Percentiles rank a stretch among this genome's conserved stretches.
Evolutionary conservation across 768 basidiomycete species (phyloP).

Genomic region (Exidia glandulosa): DNA sequence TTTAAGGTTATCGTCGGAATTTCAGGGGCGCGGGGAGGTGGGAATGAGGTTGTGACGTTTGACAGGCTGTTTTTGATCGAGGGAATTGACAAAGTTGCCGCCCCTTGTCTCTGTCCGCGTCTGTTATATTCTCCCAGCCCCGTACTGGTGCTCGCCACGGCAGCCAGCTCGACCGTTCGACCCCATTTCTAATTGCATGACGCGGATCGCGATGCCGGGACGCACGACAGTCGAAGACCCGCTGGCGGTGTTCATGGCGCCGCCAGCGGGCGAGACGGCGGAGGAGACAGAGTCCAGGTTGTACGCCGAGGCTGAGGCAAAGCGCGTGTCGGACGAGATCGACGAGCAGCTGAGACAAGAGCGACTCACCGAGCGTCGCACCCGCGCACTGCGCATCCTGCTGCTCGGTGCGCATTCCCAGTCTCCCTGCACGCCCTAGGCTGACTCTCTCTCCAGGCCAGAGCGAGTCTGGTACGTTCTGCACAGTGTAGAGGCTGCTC

Average conservation of each 20-base stretch:
- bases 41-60: too few relatives aligned
- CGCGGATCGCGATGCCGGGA: background rate
- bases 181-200: background rate
- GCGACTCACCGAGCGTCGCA: background rate
- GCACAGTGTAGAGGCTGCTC: too few relatives aligned
- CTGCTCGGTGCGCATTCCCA: background rate
- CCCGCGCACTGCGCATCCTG: background rate
- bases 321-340: conserved; percentile 34
- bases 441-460: background rate
- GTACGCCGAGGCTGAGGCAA: conserved; percentile 29
- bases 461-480: background rate
- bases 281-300: conserved; percentile 25
- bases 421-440: background rate
- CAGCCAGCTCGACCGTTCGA: background rate
- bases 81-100: too few relatives aligned
- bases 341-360: conserved; percentile 34
- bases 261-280: conserved; percentile 25
- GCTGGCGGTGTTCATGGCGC: conserved; percentile 25
- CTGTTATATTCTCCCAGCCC: too few relatives aligned
- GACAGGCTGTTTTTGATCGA: too few relatives aligned
- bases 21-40: too few relatives aligned
- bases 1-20: too few relatives aligned
- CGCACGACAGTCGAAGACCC: conserved; percentile 42
- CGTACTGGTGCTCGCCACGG: too few relatives aligned
- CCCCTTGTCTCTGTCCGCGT: too few relatives aligned